Evolutionary conservation across 2,329 filamentous ascomycete genomes (phyloP), one percentile per base, ranked within the genome.

Genomic region (Alternaria triticina): DNA sequence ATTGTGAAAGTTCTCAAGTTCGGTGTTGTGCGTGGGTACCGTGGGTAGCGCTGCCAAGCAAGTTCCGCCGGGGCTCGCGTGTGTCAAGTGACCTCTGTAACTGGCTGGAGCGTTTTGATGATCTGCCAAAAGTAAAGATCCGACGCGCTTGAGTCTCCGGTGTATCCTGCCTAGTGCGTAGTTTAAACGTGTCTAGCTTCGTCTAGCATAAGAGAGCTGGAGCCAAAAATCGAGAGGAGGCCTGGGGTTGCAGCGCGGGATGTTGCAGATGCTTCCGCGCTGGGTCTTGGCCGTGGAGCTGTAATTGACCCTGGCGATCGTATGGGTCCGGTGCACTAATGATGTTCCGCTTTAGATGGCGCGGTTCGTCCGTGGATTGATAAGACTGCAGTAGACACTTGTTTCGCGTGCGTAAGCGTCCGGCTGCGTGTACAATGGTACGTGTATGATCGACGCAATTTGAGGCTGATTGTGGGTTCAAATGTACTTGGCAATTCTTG

Each of bases 191-290:
- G 47, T 58, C 20, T 15, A 52, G 57, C 43, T 52, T 57, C 58
- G 54, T 59, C 55, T 54, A 65, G 64, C 54, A 63, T 58, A 57
- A 62, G 50, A 59, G 58, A 54, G 54, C 54, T 59, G 59, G 57
- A 36, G 60, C 54, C 52, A 56, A 64, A 64, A 70, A 66, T 60
- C 57, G 54, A 46, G 47, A 58, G 61, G 62, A 60, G 63, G 59
- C 59, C 63, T 62, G 46, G 54, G 28, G 68, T 55, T 72, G 69
- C 65, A 68, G 74, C 70, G 74, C 66, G 73, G 75, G 71, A 73
- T 72, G 75, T 76, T 67, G 72, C 76, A 75, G 71, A 64, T 65
- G 61, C 56, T 64, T 68, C 66, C 59, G 67, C 61, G 61, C 51
- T 65, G 65, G 57, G 54, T 57, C 71, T 72, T 73, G 71, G 71